Evolutionary conservation across 805 yeast species (phyloP).

Genomic region (Starmerella floris): DNA sequence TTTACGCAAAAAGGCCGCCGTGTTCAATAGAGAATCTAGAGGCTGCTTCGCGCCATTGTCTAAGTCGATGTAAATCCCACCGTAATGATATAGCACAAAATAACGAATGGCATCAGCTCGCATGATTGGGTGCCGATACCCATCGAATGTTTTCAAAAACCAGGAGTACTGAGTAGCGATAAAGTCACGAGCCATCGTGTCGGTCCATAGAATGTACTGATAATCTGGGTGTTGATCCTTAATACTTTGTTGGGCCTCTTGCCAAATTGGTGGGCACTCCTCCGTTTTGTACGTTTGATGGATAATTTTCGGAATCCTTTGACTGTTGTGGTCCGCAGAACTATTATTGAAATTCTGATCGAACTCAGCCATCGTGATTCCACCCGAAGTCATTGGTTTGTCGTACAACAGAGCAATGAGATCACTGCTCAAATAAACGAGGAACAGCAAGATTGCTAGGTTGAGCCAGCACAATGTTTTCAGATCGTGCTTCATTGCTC

Average conservation of each 20-base stretch:
- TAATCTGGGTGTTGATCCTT: constrained; percentile 74
- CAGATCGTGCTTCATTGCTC: constrained; percentile 1
- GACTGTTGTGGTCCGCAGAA: constrained; percentile 16
- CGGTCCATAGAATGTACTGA: constrained; percentile 78
- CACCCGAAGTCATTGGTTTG: constrained; percentile 51
- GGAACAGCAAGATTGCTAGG: constrained; percentile 26
- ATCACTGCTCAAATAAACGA: constrained; percentile 56
- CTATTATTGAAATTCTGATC: background rate
- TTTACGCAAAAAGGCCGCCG: constrained; percentile 76
- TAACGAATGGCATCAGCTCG: constrained; percentile 86
- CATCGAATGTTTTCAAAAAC: constrained; percentile 69
- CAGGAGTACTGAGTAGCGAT: constrained; percentile 71
- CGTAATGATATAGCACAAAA: constrained; percentile 68
- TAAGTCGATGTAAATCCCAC: constrained; percentile 81
- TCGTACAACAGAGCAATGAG: constrained; percentile 62
- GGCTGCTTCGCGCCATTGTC: constrained; percentile 77
- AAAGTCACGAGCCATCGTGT: constrained; percentile 64
- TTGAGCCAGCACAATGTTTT: constrained; percentile 18
- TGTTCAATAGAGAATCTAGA: constrained; percentile 66
- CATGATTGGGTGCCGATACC: constrained; percentile 67
- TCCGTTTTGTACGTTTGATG: constrained; percentile 83
- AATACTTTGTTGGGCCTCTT: constrained; percentile 61
- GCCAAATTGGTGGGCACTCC: constrained; percentile 72
- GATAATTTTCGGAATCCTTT: constrained; percentile 72
- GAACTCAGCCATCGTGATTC: constrained; percentile 25